Evolutionary conservation across 2,329 filamentous ascomycete species (phyloP).

Genomic region (Aspergillus uvarum): DNA sequence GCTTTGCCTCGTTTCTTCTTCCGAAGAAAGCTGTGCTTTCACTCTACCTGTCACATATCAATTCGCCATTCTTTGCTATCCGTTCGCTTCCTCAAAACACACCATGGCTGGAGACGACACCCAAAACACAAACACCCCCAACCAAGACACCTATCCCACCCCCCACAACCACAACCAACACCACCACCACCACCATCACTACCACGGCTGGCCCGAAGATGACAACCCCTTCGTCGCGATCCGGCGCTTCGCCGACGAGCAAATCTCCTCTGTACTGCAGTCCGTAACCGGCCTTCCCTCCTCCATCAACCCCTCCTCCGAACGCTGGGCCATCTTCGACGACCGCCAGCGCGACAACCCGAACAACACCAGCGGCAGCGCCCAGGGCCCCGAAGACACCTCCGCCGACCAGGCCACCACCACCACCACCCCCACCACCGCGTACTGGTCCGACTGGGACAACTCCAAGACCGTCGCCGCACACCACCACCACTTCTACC

Average conservation of each 20-base stretch:
- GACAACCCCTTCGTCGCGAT: constrained; percentile 61
- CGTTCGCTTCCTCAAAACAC: background rate
- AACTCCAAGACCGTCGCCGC: constrained; percentile 25
- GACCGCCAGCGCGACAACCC: constrained; percentile 23
- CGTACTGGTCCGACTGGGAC: constrained; percentile 10
- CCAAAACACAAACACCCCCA: background rate
- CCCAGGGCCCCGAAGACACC: background rate
- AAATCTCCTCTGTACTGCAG: constrained; percentile 56
- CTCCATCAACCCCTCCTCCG: constrained; percentile 30
- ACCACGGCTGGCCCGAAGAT: constrained; percentile 31
- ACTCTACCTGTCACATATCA: background rate
- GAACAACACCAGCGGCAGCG: background rate
- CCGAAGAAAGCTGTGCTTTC: background rate
- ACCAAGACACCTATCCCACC: constrained; percentile 10
- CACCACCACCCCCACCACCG: background rate
- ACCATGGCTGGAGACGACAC: constrained; percentile 28
- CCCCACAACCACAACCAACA: constrained; percentile 15
- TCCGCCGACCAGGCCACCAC: no score
- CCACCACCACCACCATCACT: constrained; percentile 16
- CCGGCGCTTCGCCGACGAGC: constrained; percentile 60
- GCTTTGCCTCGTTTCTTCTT: constrained; percentile 6
- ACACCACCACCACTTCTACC: constrained; percentile 14
- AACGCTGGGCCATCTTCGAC: constrained; percentile 37
- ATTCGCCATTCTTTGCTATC: background rate
- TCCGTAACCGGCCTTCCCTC: constrained; percentile 51